Evolutionary conservation across 192 early-diverging fungal species (phyloP).

Genomic region (Jimgerdemannia lactiflua): DNA sequence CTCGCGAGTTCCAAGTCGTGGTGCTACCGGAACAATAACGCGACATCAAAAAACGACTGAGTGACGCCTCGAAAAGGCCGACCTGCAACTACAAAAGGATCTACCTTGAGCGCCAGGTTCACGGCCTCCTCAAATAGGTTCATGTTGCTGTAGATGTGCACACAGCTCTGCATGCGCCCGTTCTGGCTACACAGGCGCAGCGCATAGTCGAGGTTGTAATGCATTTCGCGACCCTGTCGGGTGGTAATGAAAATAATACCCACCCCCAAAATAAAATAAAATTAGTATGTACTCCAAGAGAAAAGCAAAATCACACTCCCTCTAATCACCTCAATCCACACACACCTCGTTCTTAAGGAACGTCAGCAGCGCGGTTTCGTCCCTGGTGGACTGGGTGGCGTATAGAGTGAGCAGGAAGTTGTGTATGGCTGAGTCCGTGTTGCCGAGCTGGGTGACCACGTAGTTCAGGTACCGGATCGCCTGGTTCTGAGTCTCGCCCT

Average conservation of each 20-base stretch:
- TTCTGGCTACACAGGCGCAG: conserved; percentile 85
- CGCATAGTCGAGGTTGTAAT: conserved; percentile 91
- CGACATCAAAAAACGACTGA: background rate
- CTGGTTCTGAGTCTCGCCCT: conserved; percentile 62
- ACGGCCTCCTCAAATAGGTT: conserved; percentile 93
- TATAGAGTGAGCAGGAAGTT: conserved; percentile 88
- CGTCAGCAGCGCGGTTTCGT: conserved; percentile 67
- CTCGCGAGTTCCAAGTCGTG: conserved; percentile 86
- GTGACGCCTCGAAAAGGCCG: background rate
- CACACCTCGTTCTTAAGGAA: conserved; percentile 74
- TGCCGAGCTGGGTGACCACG: conserved; percentile 71
- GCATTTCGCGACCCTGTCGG: conserved; percentile 67
- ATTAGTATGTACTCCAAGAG: background rate
- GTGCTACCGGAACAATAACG: conserved; percentile 38
- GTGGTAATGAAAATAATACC: too few relatives aligned
- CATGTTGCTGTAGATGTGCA: conserved; percentile 87
- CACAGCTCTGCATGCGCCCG: conserved; percentile 80
- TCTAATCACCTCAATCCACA: background rate
- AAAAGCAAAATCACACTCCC: background rate
- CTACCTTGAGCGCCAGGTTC: conserved; percentile 79
- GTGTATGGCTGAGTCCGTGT: conserved; percentile 88
- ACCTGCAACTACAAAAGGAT: background rate
- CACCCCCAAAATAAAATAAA: too few relatives aligned
- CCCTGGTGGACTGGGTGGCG: conserved; percentile 59
- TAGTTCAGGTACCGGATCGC: conserved; percentile 86